Evolutionary conservation across 2,329 filamentous ascomycete genomes (phyloP).

Genomic region (Penicillium vulpinum): DNA sequence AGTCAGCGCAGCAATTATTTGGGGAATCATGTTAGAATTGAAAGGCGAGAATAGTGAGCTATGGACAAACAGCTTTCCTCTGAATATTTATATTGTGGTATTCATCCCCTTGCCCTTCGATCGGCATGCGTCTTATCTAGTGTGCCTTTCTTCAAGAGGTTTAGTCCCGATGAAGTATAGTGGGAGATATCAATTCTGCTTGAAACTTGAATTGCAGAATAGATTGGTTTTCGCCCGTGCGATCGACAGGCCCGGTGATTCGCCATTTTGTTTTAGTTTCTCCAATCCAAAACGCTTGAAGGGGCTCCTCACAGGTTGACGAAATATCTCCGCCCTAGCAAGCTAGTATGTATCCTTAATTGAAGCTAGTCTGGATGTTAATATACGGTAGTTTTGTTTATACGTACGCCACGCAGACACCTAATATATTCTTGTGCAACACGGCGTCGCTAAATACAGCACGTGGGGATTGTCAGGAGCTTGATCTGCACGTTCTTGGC

Average conservation of each 20-base stretch:
- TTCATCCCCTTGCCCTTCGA: background rate
- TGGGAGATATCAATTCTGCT: background rate
- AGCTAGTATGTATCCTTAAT: background rate
- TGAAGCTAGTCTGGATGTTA: background rate
- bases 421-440: background rate
- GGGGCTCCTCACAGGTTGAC: background rate
- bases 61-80: background rate
- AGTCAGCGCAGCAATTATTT: background rate
- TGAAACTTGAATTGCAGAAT: background rate
- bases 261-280: background rate
- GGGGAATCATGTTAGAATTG: slow-evolving; percentile 9
- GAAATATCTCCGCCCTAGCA: background rate
- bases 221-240: background rate
- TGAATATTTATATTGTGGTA: background rate
- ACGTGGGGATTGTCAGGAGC: background rate
- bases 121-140: background rate
- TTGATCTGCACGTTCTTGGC: slow-evolving; percentile 1
- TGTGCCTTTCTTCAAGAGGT: background rate
- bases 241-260: slow-evolving; percentile 1
- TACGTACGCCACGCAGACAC: too few species aligned
- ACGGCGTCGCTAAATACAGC: background rate
- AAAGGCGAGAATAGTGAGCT: background rate
- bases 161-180: slow-evolving; percentile 4
- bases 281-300: background rate
- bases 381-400: background rate